phyloP scores from a whole-genome alignment of 2,329 filamentous ascomycete species.

The Tolypocladium nubicola region DNA sequence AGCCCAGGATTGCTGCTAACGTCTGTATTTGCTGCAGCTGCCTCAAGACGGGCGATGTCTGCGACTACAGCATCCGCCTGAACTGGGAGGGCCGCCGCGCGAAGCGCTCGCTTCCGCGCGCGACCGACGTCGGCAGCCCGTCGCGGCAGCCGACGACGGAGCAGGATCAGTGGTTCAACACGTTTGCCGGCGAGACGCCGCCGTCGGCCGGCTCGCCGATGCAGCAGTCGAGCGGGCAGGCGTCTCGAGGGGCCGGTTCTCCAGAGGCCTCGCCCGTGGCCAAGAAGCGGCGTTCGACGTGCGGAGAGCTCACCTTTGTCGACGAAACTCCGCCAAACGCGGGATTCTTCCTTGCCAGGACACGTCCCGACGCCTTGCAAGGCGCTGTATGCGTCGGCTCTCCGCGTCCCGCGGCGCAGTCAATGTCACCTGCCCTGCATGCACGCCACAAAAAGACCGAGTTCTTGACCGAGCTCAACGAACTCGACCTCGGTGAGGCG shows the following conservation, averaged over 20 bases:
- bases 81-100: conserved; percentile 63
- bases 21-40: conserved; percentile 32
- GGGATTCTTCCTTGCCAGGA: not conserved
- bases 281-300: not conserved
- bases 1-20: not conserved
- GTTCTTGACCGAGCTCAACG: not conserved
- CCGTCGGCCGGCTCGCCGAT: not conserved
- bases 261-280: not conserved
- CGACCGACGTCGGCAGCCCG: not conserved
- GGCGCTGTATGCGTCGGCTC: not conserved
- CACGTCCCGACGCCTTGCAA: not conserved
- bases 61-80: conserved; percentile 71
- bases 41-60: conserved; percentile 57
- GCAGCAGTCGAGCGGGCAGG: not conserved
- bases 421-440: not conserved
- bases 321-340: not conserved
- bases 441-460: not conserved
- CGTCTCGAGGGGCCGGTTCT: not conserved
- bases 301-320: not conserved
- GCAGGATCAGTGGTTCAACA: conserved; percentile 1
- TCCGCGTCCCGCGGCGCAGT: not conserved
- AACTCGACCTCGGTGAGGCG: not conserved
- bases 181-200: not conserved
- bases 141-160: not conserved
- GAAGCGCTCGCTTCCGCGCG: conserved; percentile 6